Evolutionary conservation across 768 basidiomycete genomes (phyloP), one percentile per base, ranked within the genome.

Genomic region (Chlorophyllum brunneum): DNA sequence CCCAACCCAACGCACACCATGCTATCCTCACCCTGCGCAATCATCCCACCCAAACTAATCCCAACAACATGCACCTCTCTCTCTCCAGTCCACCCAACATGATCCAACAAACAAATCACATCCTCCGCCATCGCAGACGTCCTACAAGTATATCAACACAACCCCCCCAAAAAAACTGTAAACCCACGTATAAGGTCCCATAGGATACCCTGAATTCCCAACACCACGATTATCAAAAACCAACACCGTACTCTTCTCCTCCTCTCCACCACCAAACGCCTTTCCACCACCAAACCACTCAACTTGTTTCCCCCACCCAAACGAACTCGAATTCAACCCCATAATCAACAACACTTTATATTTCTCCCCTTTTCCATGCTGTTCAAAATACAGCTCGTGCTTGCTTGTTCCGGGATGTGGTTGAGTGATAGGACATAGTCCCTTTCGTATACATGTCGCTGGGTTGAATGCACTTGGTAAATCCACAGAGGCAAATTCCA

Each of bases 221-320:
- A 88, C 88, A 1, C 91, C 91, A 30, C 91, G 78, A 63, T 93
- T 92, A 66, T 92, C 91, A 61, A 92, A 91, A 4, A 89, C 86
- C 1, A 92, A 71, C 10, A 80, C 69, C 0, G 81, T 75, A 86
- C 27, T 80, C 69, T 10, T 71, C 67, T 13, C 54, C 26, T 54
- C 41, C 46, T 57, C 13, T 49, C 54, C 52, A 45, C 41, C 56
- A 22, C 49, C 39, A n/a, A 50, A 51, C 24, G 44, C 48, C 46
- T 50, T 51, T 16, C 61, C 66, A 6, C 76, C 29, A 30, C 51
- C 73, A 58, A 92, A 90, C 61, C 85, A 72, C 3, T 75, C 64
- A 2, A 92, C 84, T 63, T 92, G 88, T 0, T 69, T 60, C 0
- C 64, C 61, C 89, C 86, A 90, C 1, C 74, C 73, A 59, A 83